Base-by-base conservation (phyloP, 768 basidiomycete species). In the Melanogaster broomeanus region DNA sequence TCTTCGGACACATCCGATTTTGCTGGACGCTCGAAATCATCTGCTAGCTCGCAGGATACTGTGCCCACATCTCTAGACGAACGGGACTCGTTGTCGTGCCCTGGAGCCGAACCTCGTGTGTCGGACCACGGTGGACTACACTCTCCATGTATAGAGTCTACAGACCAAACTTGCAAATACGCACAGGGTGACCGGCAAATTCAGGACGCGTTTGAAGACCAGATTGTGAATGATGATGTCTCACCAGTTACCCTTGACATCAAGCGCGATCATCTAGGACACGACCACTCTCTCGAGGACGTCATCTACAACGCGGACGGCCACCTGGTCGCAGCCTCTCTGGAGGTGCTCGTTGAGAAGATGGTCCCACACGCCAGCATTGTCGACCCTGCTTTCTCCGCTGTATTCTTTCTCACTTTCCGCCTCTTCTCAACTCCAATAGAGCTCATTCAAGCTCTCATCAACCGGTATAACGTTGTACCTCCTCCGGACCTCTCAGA, bases 331-430 rank as follows among this genome's bases (percentile, higher is more conserved):
- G 95, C 93, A 21, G 97, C 93, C 2, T 93, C 93, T 4, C 75
- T 99, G 54, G 79, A 79, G 16, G 94, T 87, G 2, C 76, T 99
- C 38, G 88, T 98, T n/a, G 94, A 96, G 73, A 94, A 93, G 73
- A 89, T 98, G 87, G 96, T 96, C 18, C 93, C 95, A 5, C 92
- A 97, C 64, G 93, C 93, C 63, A 86, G 85, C 51, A 81, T 94
- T 39, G 92, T 93, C 48, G 95, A 98, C 62, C 77, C 89, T 16
- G 83, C 85, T 0, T 95, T 98, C 67, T 81, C 87, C 13, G 82
- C 87, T 5, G 88, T 94, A 27, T 98, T 99, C 75, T 95, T 95
- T 77, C 77, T 95, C 61, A 98, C 95, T 0, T 99, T 98, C 78
- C 84, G 96, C 27, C 72, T 98, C 49, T 98, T 97, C 72, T 83